Evolutionary conservation across 2,329 filamentous ascomycete genomes (phyloP).

Genomic region (Fusarium palustre): DNA sequence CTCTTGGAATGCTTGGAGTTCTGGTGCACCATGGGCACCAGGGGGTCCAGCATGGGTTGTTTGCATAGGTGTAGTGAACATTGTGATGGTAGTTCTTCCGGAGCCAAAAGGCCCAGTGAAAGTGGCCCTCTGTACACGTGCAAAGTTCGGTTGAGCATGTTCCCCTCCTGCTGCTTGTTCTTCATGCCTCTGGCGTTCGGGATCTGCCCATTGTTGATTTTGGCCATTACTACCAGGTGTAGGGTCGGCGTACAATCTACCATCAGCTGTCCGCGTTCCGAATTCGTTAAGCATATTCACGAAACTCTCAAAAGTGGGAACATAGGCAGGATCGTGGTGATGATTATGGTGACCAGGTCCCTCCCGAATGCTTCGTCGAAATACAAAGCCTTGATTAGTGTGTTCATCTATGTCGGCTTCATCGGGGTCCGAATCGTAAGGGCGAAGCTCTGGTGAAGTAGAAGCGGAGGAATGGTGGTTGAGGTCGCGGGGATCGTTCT

Average conservation of each 20-base stretch:
- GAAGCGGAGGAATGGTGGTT: conserved; percentile 47
- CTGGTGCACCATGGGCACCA: conserved; percentile 22
- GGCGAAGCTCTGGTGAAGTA: conserved; percentile 49
- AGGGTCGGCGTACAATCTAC: conserved; percentile 26
- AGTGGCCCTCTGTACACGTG: conserved; percentile 54
- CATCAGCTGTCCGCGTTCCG: conserved; percentile 35
- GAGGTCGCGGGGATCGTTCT: conserved; percentile 71
- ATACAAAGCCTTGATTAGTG: conserved; percentile 57
- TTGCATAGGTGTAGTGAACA: conserved; percentile 56
- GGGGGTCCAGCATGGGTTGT: conserved; percentile 20
- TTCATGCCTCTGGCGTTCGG: conserved; percentile 11
- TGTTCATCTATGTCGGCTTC: conserved; percentile 70
- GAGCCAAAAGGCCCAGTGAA: conserved; percentile 54
- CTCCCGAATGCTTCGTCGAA: conserved; percentile 52
- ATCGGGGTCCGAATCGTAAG: conserved; percentile 65
- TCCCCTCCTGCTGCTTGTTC: neutral
- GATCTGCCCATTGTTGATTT: conserved; percentile 1
- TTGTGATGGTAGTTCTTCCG: conserved; percentile 62
- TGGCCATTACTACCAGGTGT: conserved; percentile 15
- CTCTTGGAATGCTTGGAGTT: conserved; percentile 61
- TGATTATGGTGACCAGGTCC: conserved; percentile 42
- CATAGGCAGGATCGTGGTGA: conserved; percentile 50
- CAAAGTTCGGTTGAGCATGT: conserved; percentile 33
- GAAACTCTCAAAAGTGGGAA: conserved; percentile 58
- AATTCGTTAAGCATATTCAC: conserved; percentile 59